Percentiles rank a stretch among this genome's conserved stretches.
Conservation (phyloP, 257 asterid genomes). For the Solanum ossicruentum region DNA sequence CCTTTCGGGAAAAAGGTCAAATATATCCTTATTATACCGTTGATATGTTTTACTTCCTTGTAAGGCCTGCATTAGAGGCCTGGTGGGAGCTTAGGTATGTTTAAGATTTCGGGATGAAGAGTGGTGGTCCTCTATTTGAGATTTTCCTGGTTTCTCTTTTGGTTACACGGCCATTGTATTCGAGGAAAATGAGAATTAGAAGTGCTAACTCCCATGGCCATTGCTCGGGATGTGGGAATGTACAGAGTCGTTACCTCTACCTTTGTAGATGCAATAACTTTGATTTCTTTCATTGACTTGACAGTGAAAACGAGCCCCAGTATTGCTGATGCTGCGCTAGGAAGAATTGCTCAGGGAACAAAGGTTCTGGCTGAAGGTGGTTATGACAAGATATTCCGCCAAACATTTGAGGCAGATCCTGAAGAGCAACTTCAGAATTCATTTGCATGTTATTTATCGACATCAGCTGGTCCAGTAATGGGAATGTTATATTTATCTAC, state of each 20-base stretch:
- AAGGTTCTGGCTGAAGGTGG: conserved; percentile 98
- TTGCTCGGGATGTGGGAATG: neutral
- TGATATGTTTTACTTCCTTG: neutral
- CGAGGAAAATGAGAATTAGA: neutral
- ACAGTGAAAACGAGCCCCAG: conserved; percentile 97
- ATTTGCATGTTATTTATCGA: conserved; percentile 85
- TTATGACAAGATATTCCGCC: conserved; percentile 80
- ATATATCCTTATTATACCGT: too few species aligned
- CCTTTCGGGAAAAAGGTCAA: too few species aligned
- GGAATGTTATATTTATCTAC: conserved; percentile 74
- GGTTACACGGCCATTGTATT: neutral
- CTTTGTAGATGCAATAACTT: neutral
- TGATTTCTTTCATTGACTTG: neutral
- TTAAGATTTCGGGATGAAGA: neutral
- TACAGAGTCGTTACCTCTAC: neutral
- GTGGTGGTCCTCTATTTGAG: neutral
- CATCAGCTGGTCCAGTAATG: conserved; percentile 99
- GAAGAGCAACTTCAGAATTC: conserved; percentile 72
- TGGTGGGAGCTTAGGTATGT: too few species aligned
- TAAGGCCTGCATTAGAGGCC: neutral
- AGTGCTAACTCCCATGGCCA: neutral
- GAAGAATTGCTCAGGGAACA: conserved; percentile 95
- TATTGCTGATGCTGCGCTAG: conserved; percentile 87
- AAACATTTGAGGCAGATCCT: conserved; percentile 76
- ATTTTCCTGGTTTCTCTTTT: neutral